These are phyloP conservation scores for Pseudocercospora ulei DNA, from an alignment of 2,329 filamentous ascomycete species.

Conservation along the genomic window DNA sequence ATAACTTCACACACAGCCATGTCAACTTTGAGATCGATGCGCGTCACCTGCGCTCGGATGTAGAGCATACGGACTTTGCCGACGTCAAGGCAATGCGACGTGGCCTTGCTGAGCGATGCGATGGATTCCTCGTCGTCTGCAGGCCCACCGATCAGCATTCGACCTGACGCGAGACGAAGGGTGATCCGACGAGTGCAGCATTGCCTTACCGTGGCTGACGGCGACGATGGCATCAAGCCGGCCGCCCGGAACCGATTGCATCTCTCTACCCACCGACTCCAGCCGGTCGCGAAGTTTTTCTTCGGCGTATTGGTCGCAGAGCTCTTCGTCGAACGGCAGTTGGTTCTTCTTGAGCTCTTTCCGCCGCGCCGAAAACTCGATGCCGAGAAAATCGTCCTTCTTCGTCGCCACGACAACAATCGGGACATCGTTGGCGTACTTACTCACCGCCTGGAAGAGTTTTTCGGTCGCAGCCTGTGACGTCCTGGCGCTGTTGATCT, in stretches of 20 bases:
- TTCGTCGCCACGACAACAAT: constrained; percentile 34
- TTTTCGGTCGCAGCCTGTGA: constrained; percentile 33
- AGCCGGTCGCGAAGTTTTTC: constrained; percentile 25
- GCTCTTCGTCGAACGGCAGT: constrained; percentile 21
- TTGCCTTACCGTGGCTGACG: constrained; percentile 24
- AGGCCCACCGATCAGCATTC: constrained; percentile 3
- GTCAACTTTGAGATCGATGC: constrained; percentile 34
- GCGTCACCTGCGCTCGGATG: constrained; percentile 32
- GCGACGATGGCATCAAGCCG: constrained; percentile 25
- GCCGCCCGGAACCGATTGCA: constrained; percentile 24
- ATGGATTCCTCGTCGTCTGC: constrained; percentile 31
- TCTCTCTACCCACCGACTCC: constrained; percentile 22
- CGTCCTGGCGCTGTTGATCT: constrained; percentile 32
- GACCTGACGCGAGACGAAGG: too few relatives aligned
- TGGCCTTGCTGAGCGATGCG: constrained; percentile 28
- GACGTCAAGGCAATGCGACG: constrained; percentile 30
- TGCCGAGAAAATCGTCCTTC: constrained; percentile 32
- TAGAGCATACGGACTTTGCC: constrained; percentile 33
- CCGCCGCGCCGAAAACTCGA: constrained; percentile 18
- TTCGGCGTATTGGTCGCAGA: constrained; percentile 24
- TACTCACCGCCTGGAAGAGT: constrained; percentile 30
- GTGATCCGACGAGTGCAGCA: background rate
- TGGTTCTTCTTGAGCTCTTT: constrained; percentile 21
- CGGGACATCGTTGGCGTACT: constrained; percentile 30
- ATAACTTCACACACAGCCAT: constrained; percentile 32